phyloP scores from a whole-genome alignment of 2,329 filamentous ascomycete genomes.

The Clonostachys byssicola region DNA sequence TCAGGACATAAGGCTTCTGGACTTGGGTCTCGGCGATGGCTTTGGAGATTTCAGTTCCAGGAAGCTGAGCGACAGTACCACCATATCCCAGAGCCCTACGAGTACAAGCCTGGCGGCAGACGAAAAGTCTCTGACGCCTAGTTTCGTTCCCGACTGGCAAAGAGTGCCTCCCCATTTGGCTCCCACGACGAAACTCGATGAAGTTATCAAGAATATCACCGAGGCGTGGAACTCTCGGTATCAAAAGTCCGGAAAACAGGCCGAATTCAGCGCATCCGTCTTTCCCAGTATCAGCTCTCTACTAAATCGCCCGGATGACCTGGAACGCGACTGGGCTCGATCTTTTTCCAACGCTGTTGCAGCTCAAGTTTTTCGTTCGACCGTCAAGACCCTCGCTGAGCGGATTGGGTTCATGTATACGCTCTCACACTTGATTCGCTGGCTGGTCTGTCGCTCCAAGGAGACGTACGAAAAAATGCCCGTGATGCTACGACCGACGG shows the following conservation, averaged over 20 bases:
- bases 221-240: neutral
- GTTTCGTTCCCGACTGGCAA: neutral
- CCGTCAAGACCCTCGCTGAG: slow-evolving; percentile 4
- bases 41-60: too few species aligned
- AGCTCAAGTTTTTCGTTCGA: slow-evolving; percentile 7
- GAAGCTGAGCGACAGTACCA: too few species aligned
- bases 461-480: slow-evolving; percentile 14
- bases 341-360: slow-evolving; percentile 6
- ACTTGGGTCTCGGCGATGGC: too few species aligned
- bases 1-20: too few species aligned
- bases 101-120: too few species aligned
- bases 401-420: slow-evolving; percentile 12
- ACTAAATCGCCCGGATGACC: slow-evolving; percentile 8
- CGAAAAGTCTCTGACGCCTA: too few species aligned
- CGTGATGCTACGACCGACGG: slow-evolving; percentile 11
- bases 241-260: neutral
- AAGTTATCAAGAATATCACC: slow-evolving; percentile 2
- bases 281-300: slow-evolving; percentile 17
- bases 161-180: neutral
- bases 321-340: neutral
- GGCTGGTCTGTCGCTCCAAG: slow-evolving; percentile 14
- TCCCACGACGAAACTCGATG: neutral
- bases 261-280: neutral
- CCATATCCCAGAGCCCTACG: too few species aligned
- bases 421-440: slow-evolving; percentile 6